Evolutionary conservation across 2,329 filamentous ascomycete genomes (phyloP).

Genomic region (Escovopsis sp.): DNA sequence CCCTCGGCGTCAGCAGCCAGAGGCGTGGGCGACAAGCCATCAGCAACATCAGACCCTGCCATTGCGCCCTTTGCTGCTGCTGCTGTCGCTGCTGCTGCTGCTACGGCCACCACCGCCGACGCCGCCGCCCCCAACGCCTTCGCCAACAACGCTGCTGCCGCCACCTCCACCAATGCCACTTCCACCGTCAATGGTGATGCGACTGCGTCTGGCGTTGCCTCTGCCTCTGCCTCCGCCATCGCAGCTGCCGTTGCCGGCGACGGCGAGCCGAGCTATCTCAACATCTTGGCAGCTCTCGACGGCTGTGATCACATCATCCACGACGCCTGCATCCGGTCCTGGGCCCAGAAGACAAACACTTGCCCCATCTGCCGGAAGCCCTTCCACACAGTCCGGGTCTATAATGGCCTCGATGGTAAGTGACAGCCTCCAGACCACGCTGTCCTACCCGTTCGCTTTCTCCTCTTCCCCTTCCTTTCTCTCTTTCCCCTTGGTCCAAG

Average conservation of each 20-base stretch:
- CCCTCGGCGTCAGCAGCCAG: constrained; percentile 16
- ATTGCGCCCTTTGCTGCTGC: constrained; percentile 1
- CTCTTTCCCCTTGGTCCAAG: background rate
- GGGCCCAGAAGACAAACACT: constrained; percentile 93
- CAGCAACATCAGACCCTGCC: constrained; percentile 7
- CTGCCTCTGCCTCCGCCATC: constrained; percentile 5
- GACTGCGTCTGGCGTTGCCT: too few relatives aligned
- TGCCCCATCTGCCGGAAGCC: constrained; percentile 89
- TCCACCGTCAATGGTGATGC: too few relatives aligned
- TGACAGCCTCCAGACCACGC: too few relatives aligned
- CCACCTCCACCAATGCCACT: too few relatives aligned
- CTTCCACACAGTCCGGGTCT: constrained; percentile 82
- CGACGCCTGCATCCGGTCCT: constrained; percentile 80
- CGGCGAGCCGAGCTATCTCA: constrained; percentile 20
- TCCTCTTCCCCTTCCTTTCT: constrained; percentile 1
- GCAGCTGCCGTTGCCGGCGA: constrained; percentile 6
- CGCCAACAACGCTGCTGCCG: too few relatives aligned
- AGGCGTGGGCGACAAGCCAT: constrained; percentile 8
- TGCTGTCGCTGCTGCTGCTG: constrained; percentile 8
- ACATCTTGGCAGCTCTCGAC: constrained; percentile 42
- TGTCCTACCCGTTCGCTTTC: constrained; percentile 4
- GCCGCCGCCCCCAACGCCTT: constrained; percentile 8
- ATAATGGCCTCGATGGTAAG: constrained; percentile 65
- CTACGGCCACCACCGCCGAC: constrained; percentile 4
- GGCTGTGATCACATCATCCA: constrained; percentile 88